A percentile compares a stretch with the other conserved stretches of the same genome.
phyloP scores from a whole-genome alignment of 2,329 filamentous ascomycete genomes.

The Pseudonectria buxi region DNA sequence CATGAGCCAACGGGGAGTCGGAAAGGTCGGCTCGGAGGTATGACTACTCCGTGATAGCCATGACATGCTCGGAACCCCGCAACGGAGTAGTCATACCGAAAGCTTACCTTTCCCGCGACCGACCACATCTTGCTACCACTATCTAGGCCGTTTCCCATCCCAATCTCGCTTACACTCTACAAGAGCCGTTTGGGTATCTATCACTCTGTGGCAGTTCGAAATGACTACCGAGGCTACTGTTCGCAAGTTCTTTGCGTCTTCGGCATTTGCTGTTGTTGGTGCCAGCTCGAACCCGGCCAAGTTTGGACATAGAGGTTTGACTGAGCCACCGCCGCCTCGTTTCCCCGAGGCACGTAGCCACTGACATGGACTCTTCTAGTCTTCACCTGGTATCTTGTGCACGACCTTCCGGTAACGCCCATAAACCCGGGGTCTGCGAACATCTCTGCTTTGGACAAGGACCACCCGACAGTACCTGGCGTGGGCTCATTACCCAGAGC shows the following conservation, averaged over 20 bases:
- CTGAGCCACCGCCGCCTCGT: not conserved
- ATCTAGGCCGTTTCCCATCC: too few species aligned
- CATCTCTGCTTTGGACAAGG: slow-evolving; percentile 53
- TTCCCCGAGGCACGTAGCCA: not conserved
- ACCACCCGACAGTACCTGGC: slow-evolving; percentile 58
- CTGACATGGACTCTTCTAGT: slow-evolving; percentile 44
- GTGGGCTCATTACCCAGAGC: slow-evolving; percentile 61
- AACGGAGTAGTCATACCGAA: not conserved
- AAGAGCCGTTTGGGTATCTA: too few species aligned
- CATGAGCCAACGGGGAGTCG: too few species aligned
- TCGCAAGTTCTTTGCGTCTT: slow-evolving; percentile 71
- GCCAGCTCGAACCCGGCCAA: slow-evolving; percentile 79
- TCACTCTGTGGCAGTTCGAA: slow-evolving; percentile 13
- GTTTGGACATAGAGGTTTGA: slow-evolving; percentile 77
- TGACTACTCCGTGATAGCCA: too few species aligned
- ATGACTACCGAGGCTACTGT: slow-evolving; percentile 66
- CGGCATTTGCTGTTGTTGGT: slow-evolving; percentile 80
- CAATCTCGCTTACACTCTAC: too few species aligned
- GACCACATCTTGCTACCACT: too few species aligned
- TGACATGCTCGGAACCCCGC: slow-evolving; percentile 4
- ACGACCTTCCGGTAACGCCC: slow-evolving; percentile 69
- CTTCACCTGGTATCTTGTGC: slow-evolving; percentile 79
- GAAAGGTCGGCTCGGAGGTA: too few species aligned
- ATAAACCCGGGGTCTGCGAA: slow-evolving; percentile 67
- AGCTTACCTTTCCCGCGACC: too few species aligned